Evolutionary conservation across 2,329 filamentous ascomycete species (phyloP), one percentile per base, ranked within the genome.

Genomic region (Amylocarpus encephaloides): DNA sequence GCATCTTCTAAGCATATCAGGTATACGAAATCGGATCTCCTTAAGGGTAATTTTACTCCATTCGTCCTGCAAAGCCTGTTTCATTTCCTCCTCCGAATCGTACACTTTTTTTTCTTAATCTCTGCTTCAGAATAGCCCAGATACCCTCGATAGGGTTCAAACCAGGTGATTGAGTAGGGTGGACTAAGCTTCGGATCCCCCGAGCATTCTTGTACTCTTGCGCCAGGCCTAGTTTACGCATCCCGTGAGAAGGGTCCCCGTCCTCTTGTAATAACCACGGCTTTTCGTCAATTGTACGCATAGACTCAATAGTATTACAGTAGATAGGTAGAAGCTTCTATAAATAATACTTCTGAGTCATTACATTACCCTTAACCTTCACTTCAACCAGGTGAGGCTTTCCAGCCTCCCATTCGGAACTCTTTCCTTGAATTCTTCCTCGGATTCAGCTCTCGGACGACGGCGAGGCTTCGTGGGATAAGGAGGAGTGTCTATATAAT

Each of bases 71-170:
- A 34, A 34, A 34, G 32, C 9, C n/a, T 34, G 9, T 34, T 49
- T 51, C 10, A 55, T 48, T 12, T 54, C 55, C 18, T 56, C 42
- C 44, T 55, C 48, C 5, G 39, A 41, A 52, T 54, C 19, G 33
- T 51, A 55, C 15, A 52, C 43, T 43, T 39, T 51, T 22, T 39
- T 11, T 15, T 11, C 40, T 34, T 36, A 55, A 44, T 22, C 48
- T 22, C 48, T 48, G 30, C 48, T 34, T 56, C 19, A 43, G n/a
- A n/a, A n/a, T n/a, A n/a, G n/a, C n/a, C n/a, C n/a, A n/a, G n/a
- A n/a, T n/a, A n/a, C n/a, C n/a, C n/a, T n/a, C n/a, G n/a, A 53
- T 56, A 38, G 46, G 41, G 32, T 56, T 56, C 6, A 50, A 18
- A 56, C 51, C 46, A 29, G 42, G 54, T 7, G 18, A 40, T 39